Conservation (phyloP, 257 asterid species). For the Jacaranda copaia region DNA sequence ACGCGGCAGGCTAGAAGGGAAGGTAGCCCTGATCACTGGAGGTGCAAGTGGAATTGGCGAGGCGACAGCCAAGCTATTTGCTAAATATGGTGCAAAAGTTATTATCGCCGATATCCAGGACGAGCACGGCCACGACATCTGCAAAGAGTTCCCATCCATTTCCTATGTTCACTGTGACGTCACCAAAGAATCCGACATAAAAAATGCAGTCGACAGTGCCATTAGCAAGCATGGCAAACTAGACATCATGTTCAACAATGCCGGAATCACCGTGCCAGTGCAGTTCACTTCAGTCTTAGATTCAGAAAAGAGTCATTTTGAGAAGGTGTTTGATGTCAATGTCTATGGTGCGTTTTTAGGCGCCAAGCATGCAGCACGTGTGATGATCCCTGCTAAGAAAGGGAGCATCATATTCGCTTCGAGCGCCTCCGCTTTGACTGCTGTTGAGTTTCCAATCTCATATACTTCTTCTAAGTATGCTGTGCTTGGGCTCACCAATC, state of each 20-base stretch:
- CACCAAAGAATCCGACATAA: constrained; percentile 22
- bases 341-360: constrained; percentile 44
- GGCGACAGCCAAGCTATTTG: constrained; percentile 28
- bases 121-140: constrained; percentile 22
- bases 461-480: constrained; percentile 48
- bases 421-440: constrained; percentile 30
- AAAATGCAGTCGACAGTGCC: constrained; percentile 26
- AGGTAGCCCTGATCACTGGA: constrained; percentile 37
- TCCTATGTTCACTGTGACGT: constrained; percentile 33
- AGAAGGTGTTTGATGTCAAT: constrained; percentile 38
- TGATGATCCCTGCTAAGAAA: constrained; percentile 40
- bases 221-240: constrained; percentile 17
- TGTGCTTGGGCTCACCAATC: constrained; percentile 39
- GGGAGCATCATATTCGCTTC: constrained; percentile 44
- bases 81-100: constrained; percentile 31
- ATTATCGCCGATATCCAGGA: constrained; percentile 36
- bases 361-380: constrained; percentile 52
- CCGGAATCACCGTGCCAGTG: constrained; percentile 18
- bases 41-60: constrained; percentile 38
- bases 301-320: constrained; percentile 30
- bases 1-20: constrained; percentile 21
- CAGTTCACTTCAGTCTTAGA: constrained; percentile 27
- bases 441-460: constrained; percentile 38
- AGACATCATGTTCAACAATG: constrained; percentile 36
- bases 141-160: neutral